A percentile compares a stretch with the other conserved stretches of the same genome.
Evolutionary conservation across 2,329 filamentous ascomycete species (phyloP).

Genomic region (Cordyceps farinosa): DNA sequence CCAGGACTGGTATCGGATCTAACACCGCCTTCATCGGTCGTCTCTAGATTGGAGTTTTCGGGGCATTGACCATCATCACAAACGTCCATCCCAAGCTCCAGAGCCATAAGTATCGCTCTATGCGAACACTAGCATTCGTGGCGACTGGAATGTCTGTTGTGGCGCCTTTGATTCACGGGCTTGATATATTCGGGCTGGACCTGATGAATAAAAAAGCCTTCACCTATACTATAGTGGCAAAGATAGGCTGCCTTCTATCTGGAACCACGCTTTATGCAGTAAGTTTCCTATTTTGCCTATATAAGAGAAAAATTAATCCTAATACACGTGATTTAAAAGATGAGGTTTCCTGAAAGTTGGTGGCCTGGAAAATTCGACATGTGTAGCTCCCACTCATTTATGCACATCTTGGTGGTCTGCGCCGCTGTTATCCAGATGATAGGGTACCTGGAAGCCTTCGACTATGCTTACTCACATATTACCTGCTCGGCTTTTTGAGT

Average conservation of each 20-base stretch:
- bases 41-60: constrained; percentile 21
- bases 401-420: constrained; percentile 13
- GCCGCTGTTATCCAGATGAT: constrained; percentile 15
- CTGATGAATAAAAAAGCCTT: constrained; percentile 29
- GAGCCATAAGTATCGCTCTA: constrained; percentile 29
- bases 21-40: constrained; percentile 14
- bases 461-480: constrained; percentile 10
- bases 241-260: constrained; percentile 34
- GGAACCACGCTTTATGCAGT: constrained; percentile 38
- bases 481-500: constrained; percentile 4
- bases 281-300: constrained; percentile 24
- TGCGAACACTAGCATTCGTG: constrained; percentile 35
- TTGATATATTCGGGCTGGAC: constrained; percentile 31
- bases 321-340: constrained; percentile 18
- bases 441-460: constrained; percentile 15
- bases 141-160: constrained; percentile 22
- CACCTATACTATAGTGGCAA: constrained; percentile 22
- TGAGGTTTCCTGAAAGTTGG: constrained; percentile 11
- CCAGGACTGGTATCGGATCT: constrained; percentile 12
- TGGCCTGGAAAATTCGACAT: constrained; percentile 16
- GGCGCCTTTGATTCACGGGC: constrained; percentile 37
- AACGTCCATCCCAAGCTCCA: constrained; percentile 33
- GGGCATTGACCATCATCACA: constrained; percentile 31
- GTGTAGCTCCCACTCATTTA: constrained; percentile 12
- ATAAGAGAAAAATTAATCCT: constrained; percentile 17